Conservation (phyloP, 2,329 filamentous ascomycete species). For the Metarhizium humberi region DNA sequence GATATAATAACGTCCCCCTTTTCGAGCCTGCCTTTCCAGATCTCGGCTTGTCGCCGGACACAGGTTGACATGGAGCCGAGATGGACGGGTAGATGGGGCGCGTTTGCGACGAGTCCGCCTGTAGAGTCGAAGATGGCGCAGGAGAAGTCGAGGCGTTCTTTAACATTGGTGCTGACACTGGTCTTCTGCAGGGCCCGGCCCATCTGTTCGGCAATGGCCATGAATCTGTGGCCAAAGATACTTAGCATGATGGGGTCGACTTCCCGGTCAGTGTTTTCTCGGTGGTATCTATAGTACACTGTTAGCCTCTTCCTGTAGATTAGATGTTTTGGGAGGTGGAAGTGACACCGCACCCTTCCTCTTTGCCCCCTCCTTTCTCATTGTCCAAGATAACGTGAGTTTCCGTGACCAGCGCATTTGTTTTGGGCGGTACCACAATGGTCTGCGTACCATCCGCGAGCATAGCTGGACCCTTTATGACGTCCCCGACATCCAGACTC, state of each 20-base stretch:
- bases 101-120: slow-evolving; percentile 68
- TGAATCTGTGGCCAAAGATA: slow-evolving; percentile 75
- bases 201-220: slow-evolving; percentile 83
- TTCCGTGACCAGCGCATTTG: slow-evolving; percentile 67
- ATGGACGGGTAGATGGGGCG: slow-evolving; percentile 73
- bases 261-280: slow-evolving; percentile 14
- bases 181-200: slow-evolving; percentile 72
- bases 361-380: slow-evolving; percentile 40
- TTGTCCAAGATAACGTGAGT: slow-evolving; percentile 88
- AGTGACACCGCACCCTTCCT: slow-evolving; percentile 13
- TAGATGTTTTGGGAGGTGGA: neutral
- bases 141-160: slow-evolving; percentile 74
- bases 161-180: slow-evolving; percentile 71
- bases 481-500: slow-evolving; percentile 61
- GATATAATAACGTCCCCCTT: slow-evolving; percentile 74
- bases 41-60: slow-evolving; percentile 66
- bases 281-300: slow-evolving; percentile 11
- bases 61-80: slow-evolving; percentile 77
- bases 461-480: slow-evolving; percentile 72
- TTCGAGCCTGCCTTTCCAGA: slow-evolving; percentile 69
- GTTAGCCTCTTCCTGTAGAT: neutral
- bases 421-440: slow-evolving; percentile 75
- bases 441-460: slow-evolving; percentile 85
- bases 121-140: slow-evolving; percentile 71
- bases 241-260: slow-evolving; percentile 71